phyloP scores from a whole-genome alignment of 345 rosid genomes.

The Melastoma malabathricum region DNA sequence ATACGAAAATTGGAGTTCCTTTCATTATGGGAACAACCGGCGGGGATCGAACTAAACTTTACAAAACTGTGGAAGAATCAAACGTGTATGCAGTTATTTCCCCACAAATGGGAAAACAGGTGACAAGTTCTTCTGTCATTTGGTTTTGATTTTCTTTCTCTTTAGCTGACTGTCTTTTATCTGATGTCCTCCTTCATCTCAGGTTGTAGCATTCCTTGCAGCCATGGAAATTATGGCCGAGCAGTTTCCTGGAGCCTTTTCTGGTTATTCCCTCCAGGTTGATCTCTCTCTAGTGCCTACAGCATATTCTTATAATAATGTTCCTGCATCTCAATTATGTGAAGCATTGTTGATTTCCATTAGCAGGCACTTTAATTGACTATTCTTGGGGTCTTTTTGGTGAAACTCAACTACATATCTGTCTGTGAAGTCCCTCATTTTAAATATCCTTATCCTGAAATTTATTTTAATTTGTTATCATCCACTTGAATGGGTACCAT shows the following conservation, averaged over 20 bases:
- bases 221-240: constrained; percentile 97
- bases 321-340: no score
- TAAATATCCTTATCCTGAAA: no score
- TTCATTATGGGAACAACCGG: constrained; percentile 98
- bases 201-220: constrained; percentile 97
- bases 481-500: no score
- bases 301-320: background rate
- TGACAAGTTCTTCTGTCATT: constrained; percentile 10
- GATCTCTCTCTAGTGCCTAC: constrained; percentile 5
- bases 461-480: no score
- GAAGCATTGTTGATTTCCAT: no score
- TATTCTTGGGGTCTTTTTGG: no score
- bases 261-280: constrained; percentile 82
- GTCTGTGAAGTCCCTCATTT: no score
- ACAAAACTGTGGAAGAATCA: constrained; percentile 57
- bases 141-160: background rate
- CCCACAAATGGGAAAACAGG: constrained; percentile 99
- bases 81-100: constrained; percentile 79
- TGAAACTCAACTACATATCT: no score
- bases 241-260: constrained; percentile 91
- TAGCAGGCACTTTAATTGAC: no score
- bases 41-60: constrained; percentile 59
- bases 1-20: constrained; percentile 87
- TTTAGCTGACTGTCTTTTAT: constrained; percentile 6
- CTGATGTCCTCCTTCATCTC: constrained; percentile 10